A percentile compares a stretch with the other conserved stretches of the same genome.
These are phyloP conservation scores for Bremia lactucae DNA, from an alignment of 352 stramenopile genomes.

Conservation along the genomic window DNA sequence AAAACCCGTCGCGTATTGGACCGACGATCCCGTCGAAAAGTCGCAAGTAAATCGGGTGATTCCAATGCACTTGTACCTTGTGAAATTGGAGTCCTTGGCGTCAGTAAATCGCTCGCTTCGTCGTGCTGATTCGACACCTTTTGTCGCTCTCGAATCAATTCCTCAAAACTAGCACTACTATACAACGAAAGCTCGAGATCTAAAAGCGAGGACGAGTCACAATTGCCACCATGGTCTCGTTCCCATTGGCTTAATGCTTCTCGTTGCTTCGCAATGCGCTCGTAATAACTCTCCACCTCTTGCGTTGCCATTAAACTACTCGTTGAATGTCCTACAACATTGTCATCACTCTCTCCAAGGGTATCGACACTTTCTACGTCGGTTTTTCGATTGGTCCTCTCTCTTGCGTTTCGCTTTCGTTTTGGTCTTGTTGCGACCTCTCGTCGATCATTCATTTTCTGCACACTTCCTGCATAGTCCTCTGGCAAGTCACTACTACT, in stretches of 20 bases:
- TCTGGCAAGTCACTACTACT: slow-evolving; percentile 33
- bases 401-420: slow-evolving; percentile 5
- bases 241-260: slow-evolving; percentile 42
- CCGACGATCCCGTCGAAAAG: slow-evolving; percentile 10
- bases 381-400: slow-evolving; percentile 7
- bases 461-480: slow-evolving; percentile 16
- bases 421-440: not conserved
- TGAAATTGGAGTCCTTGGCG: slow-evolving; percentile 21
- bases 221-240: slow-evolving; percentile 10
- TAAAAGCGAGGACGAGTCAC: slow-evolving; percentile 8
- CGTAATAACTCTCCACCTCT: slow-evolving; percentile 41
- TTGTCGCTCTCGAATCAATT: slow-evolving; percentile 11
- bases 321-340: not conserved
- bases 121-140: slow-evolving; percentile 12
- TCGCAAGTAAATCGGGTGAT: slow-evolving; percentile 27
- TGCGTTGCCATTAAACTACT: slow-evolving; percentile 33
- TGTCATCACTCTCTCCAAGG: not conserved
- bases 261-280: slow-evolving; percentile 38
- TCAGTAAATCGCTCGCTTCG: slow-evolving; percentile 14
- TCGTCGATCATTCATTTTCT: not conserved
- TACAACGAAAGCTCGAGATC: slow-evolving; percentile 17
- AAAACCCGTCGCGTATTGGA: slow-evolving; percentile 9
- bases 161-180: slow-evolving; percentile 14
- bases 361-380: slow-evolving; percentile 5
- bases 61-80: slow-evolving; percentile 17